phyloP scores from a whole-genome alignment of 202 grass and related monocot genomes.

The Musa balbisiana region DNA sequence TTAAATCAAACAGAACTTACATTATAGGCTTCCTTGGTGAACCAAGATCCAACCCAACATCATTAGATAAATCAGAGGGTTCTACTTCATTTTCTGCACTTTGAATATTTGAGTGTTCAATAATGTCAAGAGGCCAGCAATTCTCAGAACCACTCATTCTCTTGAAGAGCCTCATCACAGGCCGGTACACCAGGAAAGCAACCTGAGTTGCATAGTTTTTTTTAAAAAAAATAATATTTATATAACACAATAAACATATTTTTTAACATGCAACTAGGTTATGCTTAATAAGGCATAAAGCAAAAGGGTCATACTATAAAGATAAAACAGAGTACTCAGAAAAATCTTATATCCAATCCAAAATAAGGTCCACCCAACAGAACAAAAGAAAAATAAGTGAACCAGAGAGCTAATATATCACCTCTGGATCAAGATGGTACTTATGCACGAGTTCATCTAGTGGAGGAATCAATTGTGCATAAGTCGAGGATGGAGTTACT shows the following conservation, averaged over 20 bases:
- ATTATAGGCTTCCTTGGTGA: constrained; percentile 42
- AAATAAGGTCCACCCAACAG: background rate
- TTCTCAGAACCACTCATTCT: constrained; percentile 40
- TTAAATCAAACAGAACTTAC: constrained; percentile 36
- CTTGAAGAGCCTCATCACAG: constrained; percentile 96
- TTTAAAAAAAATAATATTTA: constrained; percentile 6
- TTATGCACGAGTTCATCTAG: constrained; percentile 79
- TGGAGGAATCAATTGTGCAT: constrained; percentile 77
- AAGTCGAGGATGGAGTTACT: constrained; percentile 46
- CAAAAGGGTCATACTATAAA: background rate
- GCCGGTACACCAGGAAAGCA: constrained; percentile 97
- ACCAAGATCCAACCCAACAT: constrained; percentile 69
- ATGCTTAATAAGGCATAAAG: background rate
- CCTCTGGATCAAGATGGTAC: constrained; percentile 96
- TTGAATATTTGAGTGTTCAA: constrained; percentile 4
- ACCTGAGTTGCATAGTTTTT: constrained; percentile 34
- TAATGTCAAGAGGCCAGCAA: constrained; percentile 56
- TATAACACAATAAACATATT: constrained; percentile 8
- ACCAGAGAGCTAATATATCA: constrained; percentile 23
- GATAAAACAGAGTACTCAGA: constrained; percentile 2
- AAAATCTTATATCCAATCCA: background rate
- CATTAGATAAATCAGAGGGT: constrained; percentile 45
- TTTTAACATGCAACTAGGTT: background rate
- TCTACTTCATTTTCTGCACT: constrained; percentile 58
- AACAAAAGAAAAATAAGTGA: background rate